phyloP scores from a whole-genome alignment of 768 basidiomycete species.

The Pisolithus sp. region DNA sequence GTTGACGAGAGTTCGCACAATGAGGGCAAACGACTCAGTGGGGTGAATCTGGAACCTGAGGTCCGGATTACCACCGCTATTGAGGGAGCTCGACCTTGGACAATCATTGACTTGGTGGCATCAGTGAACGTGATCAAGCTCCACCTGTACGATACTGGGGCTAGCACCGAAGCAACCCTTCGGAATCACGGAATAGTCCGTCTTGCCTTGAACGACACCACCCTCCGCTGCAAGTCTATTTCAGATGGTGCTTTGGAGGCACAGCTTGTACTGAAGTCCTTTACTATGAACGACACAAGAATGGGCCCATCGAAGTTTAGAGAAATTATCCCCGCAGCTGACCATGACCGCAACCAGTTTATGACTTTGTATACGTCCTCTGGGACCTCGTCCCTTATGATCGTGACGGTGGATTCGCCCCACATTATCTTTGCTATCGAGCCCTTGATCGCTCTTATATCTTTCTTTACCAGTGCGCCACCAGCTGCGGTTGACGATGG shows the following conservation, averaged over 20 bases:
- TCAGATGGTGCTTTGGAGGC: conserved; percentile 82
- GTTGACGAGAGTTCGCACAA: conserved; percentile 1
- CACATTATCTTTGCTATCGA: conserved; percentile 89
- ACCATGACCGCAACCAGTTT: conserved; percentile 84
- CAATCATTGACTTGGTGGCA: conserved; percentile 68
- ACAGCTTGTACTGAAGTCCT: conserved; percentile 82
- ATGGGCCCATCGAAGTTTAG: conserved; percentile 80
- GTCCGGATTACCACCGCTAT: conserved; percentile 30
- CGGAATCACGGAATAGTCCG: conserved; percentile 77
- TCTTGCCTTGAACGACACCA: conserved; percentile 77
- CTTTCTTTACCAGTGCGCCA: conserved; percentile 70
- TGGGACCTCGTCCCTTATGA: conserved; percentile 59
- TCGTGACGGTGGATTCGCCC: conserved; percentile 89
- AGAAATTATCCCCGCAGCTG: conserved; percentile 90
- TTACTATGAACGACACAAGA: conserved; percentile 86
- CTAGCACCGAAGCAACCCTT: conserved; percentile 48
- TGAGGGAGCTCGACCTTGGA: conserved; percentile 40
- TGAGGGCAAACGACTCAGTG: conserved; percentile 1
- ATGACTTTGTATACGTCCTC: conserved; percentile 86
- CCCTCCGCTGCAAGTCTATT: conserved; percentile 72
- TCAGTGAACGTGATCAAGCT: conserved; percentile 67
- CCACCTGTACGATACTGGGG: conserved; percentile 75
- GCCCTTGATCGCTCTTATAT: conserved; percentile 81
- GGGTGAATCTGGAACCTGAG: conserved; percentile 46
- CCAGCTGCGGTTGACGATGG: conserved; percentile 12